Evolutionary conservation across 116 monocot genomes (phyloP).

Genomic region (Phalaenopsis hybrid): DNA sequence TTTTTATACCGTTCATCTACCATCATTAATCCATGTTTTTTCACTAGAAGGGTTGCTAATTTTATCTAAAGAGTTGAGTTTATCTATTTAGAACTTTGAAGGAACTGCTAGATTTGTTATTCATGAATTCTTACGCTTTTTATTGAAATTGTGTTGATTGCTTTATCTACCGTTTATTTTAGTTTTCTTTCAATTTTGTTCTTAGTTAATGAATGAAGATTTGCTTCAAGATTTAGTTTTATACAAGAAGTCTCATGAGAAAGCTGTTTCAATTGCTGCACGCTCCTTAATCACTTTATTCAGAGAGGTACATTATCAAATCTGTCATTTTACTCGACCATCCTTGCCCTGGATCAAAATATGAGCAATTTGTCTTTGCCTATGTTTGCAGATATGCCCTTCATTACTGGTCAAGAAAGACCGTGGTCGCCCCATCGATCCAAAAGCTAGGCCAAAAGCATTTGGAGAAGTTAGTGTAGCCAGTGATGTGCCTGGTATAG

Average conservation of each 20-base stretch:
- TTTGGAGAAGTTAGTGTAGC: constrained; percentile 75
- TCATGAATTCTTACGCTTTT: background rate
- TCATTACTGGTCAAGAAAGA: constrained; percentile 87
- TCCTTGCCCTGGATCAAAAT: background rate
- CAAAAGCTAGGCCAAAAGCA: constrained; percentile 88
- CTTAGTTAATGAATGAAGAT: constrained; percentile 91
- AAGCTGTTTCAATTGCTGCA: constrained; percentile 86
- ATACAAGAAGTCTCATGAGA: constrained; percentile 94
- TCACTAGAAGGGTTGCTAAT: background rate
- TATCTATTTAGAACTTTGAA: background rate
- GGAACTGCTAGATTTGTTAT: background rate
- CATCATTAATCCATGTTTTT: background rate
- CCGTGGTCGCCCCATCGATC: constrained; percentile 72
- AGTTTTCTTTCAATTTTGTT: background rate
- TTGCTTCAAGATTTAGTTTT: constrained; percentile 91
- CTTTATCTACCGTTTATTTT: background rate
- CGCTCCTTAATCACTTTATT: constrained; percentile 72
- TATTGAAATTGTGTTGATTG: background rate
- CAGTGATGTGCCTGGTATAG: constrained; percentile 61
- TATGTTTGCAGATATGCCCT: constrained; percentile 73
- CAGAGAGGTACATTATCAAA: background rate
- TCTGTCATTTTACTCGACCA: background rate
- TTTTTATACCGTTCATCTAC: background rate
- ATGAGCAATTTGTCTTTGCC: background rate
- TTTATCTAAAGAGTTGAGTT: background rate